Conservation (phyloP, 768 basidiomycete genomes). For the Tricholomella constricta region DNA sequence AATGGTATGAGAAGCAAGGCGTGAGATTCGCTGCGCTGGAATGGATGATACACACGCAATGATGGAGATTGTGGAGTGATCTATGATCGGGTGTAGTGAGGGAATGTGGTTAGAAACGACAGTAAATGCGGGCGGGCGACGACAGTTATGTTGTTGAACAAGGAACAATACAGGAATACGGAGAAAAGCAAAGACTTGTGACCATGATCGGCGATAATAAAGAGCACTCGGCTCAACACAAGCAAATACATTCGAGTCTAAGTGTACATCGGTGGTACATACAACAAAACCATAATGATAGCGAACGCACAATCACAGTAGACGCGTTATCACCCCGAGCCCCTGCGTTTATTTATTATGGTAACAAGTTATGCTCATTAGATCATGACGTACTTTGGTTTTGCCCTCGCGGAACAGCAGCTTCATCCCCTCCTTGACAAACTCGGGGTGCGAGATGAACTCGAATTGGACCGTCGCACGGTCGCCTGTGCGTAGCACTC, state of each 20-base stretch:
- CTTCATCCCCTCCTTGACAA: conserved; percentile 91
- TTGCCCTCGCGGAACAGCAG: conserved; percentile 93
- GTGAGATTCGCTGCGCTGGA: conserved; percentile 2
- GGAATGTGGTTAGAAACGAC: too few relatives aligned
- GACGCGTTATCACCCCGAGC: conserved; percentile 71
- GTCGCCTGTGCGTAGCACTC: conserved; percentile 91
- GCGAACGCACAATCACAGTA: conserved; percentile 43
- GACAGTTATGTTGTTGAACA: too few relatives aligned
- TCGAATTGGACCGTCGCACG: conserved; percentile 93
- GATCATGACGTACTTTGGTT: conserved; percentile 71
- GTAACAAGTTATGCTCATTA: neutral
- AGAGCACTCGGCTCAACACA: too few relatives aligned
- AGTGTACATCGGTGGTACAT: neutral
- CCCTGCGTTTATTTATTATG: conserved; percentile 45
- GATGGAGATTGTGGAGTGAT: conserved; percentile 5
- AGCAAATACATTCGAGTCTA: neutral
- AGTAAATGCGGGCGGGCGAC: too few relatives aligned
- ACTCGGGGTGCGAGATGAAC: conserved; percentile 91
- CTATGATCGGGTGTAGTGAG: neutral
- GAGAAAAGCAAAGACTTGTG: too few relatives aligned
- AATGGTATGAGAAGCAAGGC: neutral
- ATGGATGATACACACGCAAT: conserved; percentile 10
- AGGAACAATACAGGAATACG: too few relatives aligned
- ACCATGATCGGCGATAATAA: too few relatives aligned
- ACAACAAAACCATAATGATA: conserved; percentile 1